Evolutionary conservation across 768 basidiomycete genomes (phyloP).

Genomic region (Russula earlei): DNA sequence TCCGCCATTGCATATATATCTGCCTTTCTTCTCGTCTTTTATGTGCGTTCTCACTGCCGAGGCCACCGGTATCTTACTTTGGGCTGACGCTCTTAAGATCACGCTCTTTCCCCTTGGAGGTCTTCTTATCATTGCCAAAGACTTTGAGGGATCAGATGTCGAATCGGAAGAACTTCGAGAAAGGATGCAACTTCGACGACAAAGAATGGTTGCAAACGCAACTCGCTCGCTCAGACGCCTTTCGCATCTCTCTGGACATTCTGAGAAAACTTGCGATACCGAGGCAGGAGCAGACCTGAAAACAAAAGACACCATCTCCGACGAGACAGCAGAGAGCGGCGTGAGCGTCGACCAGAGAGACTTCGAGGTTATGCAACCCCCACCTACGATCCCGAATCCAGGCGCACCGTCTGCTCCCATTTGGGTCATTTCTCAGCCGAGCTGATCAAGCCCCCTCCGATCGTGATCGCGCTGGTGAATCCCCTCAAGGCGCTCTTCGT

Average conservation of each 20-base stretch:
- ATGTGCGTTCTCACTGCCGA: no score
- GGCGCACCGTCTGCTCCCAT: not conserved
- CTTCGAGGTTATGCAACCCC: not conserved
- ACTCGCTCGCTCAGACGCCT: not conserved
- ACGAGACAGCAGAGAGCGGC: not conserved
- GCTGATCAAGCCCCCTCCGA: conserved; percentile 39
- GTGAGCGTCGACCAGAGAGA: not conserved
- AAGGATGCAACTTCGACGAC: conserved; percentile 33
- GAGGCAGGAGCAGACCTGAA: not conserved
- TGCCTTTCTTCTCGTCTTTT: conserved; percentile 49
- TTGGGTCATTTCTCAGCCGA: not conserved
- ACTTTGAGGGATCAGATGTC: conserved; percentile 56
- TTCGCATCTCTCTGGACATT: not conserved
- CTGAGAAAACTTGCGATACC: not conserved
- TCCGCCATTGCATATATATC: conserved; percentile 60
- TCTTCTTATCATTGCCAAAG: conserved; percentile 43
- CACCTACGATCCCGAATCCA: conserved; percentile 1
- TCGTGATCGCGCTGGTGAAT: conserved; percentile 46
- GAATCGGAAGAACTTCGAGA: conserved; percentile 47
- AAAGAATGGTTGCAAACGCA: conserved; percentile 13
- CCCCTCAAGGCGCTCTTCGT: no score
- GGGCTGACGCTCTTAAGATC: conserved; percentile 30
- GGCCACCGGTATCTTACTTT: not conserved
- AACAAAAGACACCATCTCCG: not conserved
- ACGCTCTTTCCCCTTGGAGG: conserved; percentile 60